Evolutionary conservation across 768 basidiomycete genomes (phyloP).

Genomic region (Serendipita sp.): DNA sequence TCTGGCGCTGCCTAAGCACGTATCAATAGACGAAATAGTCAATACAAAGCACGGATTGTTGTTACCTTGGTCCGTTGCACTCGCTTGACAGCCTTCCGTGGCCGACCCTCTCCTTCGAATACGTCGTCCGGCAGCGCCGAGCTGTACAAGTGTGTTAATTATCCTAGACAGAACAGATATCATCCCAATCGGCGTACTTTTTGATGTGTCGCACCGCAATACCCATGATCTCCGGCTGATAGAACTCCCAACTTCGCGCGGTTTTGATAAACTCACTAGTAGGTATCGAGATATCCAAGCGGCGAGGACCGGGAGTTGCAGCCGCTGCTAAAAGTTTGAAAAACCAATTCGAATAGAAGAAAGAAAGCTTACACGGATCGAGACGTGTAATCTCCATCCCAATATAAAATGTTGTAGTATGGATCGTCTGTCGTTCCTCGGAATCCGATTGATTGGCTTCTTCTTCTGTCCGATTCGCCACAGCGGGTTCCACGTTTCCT

Average conservation of each 20-base stretch:
- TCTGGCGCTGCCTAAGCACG: background rate
- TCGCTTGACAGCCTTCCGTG: slow-evolving; percentile 41
- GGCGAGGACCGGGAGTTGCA: slow-evolving; percentile 59
- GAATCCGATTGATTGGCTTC: slow-evolving; percentile 33
- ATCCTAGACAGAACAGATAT: slow-evolving; percentile 2
- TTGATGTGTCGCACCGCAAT: slow-evolving; percentile 88
- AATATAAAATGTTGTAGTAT: slow-evolving; percentile 97
- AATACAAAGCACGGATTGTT: background rate
- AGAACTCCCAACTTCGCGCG: slow-evolving; percentile 92
- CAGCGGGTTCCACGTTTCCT: slow-evolving; percentile 64
- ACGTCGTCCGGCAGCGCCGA: slow-evolving; percentile 66
- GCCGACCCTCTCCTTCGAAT: slow-evolving; percentile 68
- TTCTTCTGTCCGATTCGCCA: slow-evolving; percentile 58
- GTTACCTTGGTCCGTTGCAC: background rate
- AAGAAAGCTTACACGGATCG: slow-evolving; percentile 1
- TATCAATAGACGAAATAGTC: background rate
- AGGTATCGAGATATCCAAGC: slow-evolving; percentile 92
- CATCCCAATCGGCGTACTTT: slow-evolving; percentile 39
- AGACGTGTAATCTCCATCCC: slow-evolving; percentile 57
- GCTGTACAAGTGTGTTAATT: slow-evolving; percentile 25
- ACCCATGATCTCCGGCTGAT: slow-evolving; percentile 83
- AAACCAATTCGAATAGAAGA: background rate
- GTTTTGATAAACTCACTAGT: slow-evolving; percentile 89
- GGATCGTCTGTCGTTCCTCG: slow-evolving; percentile 61
- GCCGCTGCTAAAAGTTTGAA: slow-evolving; percentile 28